These are phyloP conservation scores for Alternaria sp. DNA, from an alignment of 2,329 filamentous ascomycete genomes.

Conservation along the genomic window DNA sequence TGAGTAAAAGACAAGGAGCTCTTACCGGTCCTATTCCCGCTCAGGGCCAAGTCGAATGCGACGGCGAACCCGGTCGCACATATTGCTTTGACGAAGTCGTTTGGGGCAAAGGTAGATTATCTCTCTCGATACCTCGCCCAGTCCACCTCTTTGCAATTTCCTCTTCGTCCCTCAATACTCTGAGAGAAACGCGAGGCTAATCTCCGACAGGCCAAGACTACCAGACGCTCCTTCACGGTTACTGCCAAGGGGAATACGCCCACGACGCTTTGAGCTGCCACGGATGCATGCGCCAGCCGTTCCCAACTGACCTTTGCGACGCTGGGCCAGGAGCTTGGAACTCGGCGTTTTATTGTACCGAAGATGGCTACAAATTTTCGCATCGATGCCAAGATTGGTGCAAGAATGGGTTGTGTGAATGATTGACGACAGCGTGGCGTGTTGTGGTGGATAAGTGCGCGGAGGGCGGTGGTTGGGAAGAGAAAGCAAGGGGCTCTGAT, in stretches of 20 bases:
- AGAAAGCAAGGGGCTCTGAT: neutral
- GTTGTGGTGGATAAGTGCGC: neutral
- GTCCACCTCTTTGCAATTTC: neutral
- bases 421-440: neutral
- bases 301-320: slow-evolving; percentile 16
- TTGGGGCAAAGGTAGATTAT: slow-evolving; percentile 12
- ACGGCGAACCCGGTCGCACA: slow-evolving; percentile 3
- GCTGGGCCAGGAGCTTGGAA: slow-evolving; percentile 17
- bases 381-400: slow-evolving; percentile 14
- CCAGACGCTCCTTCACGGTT: slow-evolving; percentile 25
- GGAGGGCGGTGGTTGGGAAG: neutral
- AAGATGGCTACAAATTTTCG: slow-evolving; percentile 10
- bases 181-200: neutral
- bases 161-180: neutral
- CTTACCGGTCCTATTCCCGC: neutral
- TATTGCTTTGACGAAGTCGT: slow-evolving; percentile 23
- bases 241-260: slow-evolving; percentile 21
- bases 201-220: slow-evolving; percentile 8
- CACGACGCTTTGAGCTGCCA: slow-evolving; percentile 25
- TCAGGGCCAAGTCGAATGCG: neutral
- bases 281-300: slow-evolving; percentile 17
- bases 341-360: slow-evolving; percentile 23
- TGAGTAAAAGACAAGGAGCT: neutral
- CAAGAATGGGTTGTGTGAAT: slow-evolving; percentile 3
- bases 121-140: neutral